Base-by-base conservation (phyloP, 2,329 filamentous ascomycete species). In the Aaosphaeria arxii region DNA sequence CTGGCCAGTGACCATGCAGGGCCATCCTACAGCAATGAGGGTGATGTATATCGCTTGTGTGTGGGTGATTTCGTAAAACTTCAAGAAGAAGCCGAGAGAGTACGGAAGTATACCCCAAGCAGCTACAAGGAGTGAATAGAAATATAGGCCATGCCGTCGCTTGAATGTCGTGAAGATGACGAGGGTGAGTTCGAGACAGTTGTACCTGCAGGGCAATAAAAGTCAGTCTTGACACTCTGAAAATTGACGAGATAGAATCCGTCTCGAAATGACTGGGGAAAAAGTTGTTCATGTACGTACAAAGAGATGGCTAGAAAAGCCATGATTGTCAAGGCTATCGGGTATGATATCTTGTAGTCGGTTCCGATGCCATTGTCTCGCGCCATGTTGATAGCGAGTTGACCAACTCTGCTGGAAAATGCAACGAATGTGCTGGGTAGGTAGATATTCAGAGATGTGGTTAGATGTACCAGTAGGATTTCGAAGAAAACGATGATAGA, bases 1-100 rank as follows among this genome's bases (percentile, higher is more conserved):
- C 57, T 83, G 80, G 0, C 82, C 82, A 0, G 80, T 82, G 0
- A 85, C 77, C 79, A 84, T 83, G 2, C 67, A 57, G 59, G 77
- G 76, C 77, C 81, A 79, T 6, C 79, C 58, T 3, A 56, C 33
- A 6, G 42, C 80, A 49, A 83, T 51, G 6, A 71, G 73, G 13
- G 77, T 59, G 4, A 77, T 56, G 9, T 71, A 71, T 3, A 74
- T 65, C 2, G 69, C 66, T 9, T 7, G 30, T 28, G 46, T 69
- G 66, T 43, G 47, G 28, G 46, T 53, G 33, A 54, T 44, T 5
- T 55, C 45, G 50, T 51, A 59, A 48, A 73, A 74, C 4, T 73
- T 72, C 11, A 72, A 50, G 11, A 73, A 49, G 57, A 76, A 77
- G 4, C 75, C 77, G 4, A 71, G 52, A 28, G 67, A 61, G 45